Conservation (phyloP, 139 green algal species). For the Chlorella sp. region DNA sequence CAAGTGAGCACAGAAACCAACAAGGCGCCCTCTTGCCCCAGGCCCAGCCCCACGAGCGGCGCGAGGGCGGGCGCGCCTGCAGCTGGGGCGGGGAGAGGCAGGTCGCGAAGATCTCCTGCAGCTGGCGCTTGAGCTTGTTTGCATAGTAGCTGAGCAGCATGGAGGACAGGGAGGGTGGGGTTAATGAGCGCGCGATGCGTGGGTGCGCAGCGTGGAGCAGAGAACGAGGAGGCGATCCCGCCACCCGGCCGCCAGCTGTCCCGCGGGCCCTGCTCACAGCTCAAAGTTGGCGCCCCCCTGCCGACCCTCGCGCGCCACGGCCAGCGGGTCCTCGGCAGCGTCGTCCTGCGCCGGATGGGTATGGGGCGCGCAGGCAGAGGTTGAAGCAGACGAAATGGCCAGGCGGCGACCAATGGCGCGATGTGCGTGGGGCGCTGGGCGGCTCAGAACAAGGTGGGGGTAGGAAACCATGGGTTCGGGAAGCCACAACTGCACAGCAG, state of each 20-base stretch:
- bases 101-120: conserved; percentile 55
- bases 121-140: conserved; percentile 63
- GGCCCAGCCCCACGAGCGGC: not conserved
- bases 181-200: too few species aligned
- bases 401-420: too few species aligned
- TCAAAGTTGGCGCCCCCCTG: conserved; percentile 5
- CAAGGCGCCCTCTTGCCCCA: not conserved
- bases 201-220: conserved; percentile 62
- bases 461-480: too few species aligned
- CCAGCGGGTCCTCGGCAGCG: conserved; percentile 69
- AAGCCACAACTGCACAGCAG: too few species aligned
- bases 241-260: not conserved
- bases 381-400: too few species aligned
- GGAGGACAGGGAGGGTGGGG: not conserved
- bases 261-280: not conserved
- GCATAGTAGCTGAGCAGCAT: not conserved
- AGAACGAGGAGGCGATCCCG: conserved; percentile 46
- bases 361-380: too few species aligned
- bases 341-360: conserved; percentile 77
- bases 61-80: not conserved
- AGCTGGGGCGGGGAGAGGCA: conserved; percentile 35
- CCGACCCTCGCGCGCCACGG: conserved; percentile 43
- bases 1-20: too few species aligned
- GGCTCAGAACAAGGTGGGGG: too few species aligned
- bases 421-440: too few species aligned